Base-by-base conservation (phyloP, 257 asterid genomes). In the Perilla frutescens region DNA sequence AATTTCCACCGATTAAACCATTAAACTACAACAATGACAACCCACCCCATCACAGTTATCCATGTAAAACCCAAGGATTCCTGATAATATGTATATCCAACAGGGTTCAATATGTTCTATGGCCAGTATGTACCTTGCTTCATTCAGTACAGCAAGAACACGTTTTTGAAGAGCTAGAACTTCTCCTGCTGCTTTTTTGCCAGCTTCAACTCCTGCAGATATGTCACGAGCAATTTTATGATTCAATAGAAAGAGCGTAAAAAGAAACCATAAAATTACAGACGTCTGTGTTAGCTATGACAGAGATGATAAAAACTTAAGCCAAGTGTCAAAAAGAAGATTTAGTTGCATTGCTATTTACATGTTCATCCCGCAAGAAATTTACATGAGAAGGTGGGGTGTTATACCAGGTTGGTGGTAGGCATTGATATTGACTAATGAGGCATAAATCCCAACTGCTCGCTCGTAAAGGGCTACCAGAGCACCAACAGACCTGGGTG, bases 131-230 rank as follows among this genome's bases (percentile, higher is more conserved):
- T 83, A 95, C 99, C 98, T 95, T 72, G 99, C 99, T 73, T 92
- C 87, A 63, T 92, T 95, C 68, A 95, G 94, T 74, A 95, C 98
- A 2, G 86, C 74, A 76, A 95, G 98, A 66, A 95, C 96, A 8
- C 99, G 98, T 81, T 95, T 95, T 84, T 95, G 99, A 66, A 95
- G 97, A 59, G 98, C 99, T 80, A 95, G 81, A 81, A 95, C 84
- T 85, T 95, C 99, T 76, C 97, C 98, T 4, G 98, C 99, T 9
- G 98, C 99, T 73, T 89, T 92, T 84, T 95, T 95, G 40, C 99
- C 99, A 67, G 99, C 98, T 84, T 95, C 98, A 80, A 95, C 99
- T 62, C 99, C 99, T 95, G 87, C 48, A 73, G 71, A 50, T 12
- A 62, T 65, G 55, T 54, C 58, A 72, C 41, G 29, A 65, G 70